Base-by-base conservation (phyloP, 1,284 basidiomycete species). In the Inonotus obliquus region DNA sequence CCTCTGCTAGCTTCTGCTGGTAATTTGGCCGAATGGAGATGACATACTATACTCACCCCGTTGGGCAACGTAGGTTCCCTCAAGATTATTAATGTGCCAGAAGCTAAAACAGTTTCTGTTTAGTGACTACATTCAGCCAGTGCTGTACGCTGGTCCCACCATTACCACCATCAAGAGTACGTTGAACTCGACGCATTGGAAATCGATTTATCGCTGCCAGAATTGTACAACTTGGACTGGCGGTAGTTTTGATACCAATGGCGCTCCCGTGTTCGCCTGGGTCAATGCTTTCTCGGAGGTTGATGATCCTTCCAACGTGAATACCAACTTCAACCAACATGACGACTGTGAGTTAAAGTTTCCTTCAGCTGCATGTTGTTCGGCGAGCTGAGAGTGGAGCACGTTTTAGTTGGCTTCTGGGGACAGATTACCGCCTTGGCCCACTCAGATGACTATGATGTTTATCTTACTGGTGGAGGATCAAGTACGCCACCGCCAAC, bases 1-100 rank as follows among this genome's bases (percentile, higher is more conserved):
- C n/a, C 5, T 23, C 1, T 35, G 17, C 11, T 17, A 52, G 51
- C 72, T 84, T 27, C 74, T 86, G 14, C 69, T 85, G 39, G 79
- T 84, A 45, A 81, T 83, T 4, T 87, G 85, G 85, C 77, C 81
- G 2, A 81, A 84, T 66, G 78, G 73, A 17, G 76, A 77, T 54
- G 62, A 72, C 0, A 79, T 87, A 65, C 80, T 86, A 17, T 71
- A 74, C 55, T 81, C 82, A 1, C 75, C 81, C 11, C 77, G 84
- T 60, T 77, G 73, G 54, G 77, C 83, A 3, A 79, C 78, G 82
- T 84, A 63, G 53, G 52, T 47, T 35, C 35, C 4, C 32, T 60
- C 57, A 45, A 47, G 52, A 11, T 52, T 61, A 32, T 32, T 4
- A 32, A 32, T 17, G 14, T 55, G 19, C 41, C 10, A n/a, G 51